Percentiles rank a stretch among this genome's conserved stretches.
Evolutionary conservation across 2,329 filamentous ascomycete genomes (phyloP).

Genomic region (Pseudocercospora vitis): DNA sequence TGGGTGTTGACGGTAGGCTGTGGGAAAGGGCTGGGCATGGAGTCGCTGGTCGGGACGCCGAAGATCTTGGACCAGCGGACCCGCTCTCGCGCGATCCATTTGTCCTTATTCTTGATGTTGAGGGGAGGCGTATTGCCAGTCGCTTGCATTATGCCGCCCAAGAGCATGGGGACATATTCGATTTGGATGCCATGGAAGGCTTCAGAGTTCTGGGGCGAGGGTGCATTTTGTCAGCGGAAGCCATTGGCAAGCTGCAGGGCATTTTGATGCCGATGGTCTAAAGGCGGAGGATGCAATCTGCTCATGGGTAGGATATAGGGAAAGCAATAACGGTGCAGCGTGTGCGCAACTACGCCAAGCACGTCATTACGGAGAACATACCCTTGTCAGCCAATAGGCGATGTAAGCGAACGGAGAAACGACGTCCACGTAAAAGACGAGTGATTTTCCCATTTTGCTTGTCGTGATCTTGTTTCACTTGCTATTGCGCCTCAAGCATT

Average conservation of each 20-base stretch:
- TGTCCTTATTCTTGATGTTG: conserved; percentile 60
- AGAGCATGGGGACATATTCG: conserved; percentile 59
- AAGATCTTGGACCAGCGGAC: conserved; percentile 55
- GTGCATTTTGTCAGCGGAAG: background rate
- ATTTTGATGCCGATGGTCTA: background rate
- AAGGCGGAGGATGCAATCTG: background rate
- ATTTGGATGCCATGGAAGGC: conserved; percentile 57
- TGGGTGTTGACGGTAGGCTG: conserved; percentile 53
- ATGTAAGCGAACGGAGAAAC: conserved; percentile 62
- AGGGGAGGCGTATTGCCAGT: conserved; percentile 57
- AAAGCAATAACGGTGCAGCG: background rate
- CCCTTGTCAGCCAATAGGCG: conserved; percentile 57
- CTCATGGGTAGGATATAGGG: background rate
- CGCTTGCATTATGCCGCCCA: conserved; percentile 60
- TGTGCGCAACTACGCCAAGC: too few relatives aligned
- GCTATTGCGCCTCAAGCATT: too few relatives aligned
- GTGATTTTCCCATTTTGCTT: conserved; percentile 38
- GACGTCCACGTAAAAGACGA: conserved; percentile 60
- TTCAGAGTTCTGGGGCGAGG: conserved; percentile 51
- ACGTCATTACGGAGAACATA: conserved; percentile 42
- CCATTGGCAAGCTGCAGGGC: background rate
- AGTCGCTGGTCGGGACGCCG: conserved; percentile 53
- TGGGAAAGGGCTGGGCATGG: conserved; percentile 54
- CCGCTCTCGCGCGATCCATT: conserved; percentile 57
- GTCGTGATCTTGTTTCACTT: too few relatives aligned